These are phyloP conservation scores for Diospyros kaki DNA, from an alignment of 148 eudicot species.

Conservation along the genomic window DNA sequence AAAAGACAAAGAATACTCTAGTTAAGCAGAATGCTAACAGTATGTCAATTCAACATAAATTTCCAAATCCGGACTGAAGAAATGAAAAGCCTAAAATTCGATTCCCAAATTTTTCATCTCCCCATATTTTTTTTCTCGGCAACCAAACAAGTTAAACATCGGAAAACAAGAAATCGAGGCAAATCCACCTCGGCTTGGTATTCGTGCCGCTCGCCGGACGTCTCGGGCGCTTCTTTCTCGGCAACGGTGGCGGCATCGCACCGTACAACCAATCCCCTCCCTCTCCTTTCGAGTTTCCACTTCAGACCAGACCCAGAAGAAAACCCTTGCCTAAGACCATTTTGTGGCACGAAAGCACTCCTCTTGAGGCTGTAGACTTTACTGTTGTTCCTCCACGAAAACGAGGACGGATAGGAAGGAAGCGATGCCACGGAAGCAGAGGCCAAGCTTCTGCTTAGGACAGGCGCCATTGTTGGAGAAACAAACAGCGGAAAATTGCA, in stretches of 20 bases:
- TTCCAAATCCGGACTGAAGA: background rate
- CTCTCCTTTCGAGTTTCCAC: slow-evolving; percentile 39
- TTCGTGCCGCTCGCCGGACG: slow-evolving; percentile 65
- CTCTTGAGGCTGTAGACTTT: slow-evolving; percentile 24
- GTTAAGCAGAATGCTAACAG: too few relatives aligned
- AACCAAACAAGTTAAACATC: slow-evolving; percentile 3
- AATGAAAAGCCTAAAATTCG: background rate
- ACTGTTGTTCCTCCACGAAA: slow-evolving; percentile 17
- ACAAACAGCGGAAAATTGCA: background rate
- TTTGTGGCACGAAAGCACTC: slow-evolving; percentile 41
- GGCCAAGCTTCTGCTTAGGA: slow-evolving; percentile 34
- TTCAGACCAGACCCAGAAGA: slow-evolving; percentile 26
- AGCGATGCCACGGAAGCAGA: slow-evolving; percentile 44
- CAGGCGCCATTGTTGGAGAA: slow-evolving; percentile 38
- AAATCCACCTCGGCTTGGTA: slow-evolving; percentile 92
- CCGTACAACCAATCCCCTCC: slow-evolving; percentile 43
- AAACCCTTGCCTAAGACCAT: slow-evolving; percentile 34
- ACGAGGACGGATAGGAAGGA: slow-evolving; percentile 27
- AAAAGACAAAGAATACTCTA: background rate
- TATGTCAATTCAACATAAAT: background rate
- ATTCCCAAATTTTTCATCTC: background rate
- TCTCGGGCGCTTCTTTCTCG: slow-evolving; percentile 64
- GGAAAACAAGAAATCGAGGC: slow-evolving; percentile 1
- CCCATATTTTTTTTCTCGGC: background rate
- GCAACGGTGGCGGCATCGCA: slow-evolving; percentile 84